These are phyloP conservation scores for Lyophyllum semitale DNA, from an alignment of 768 basidiomycete species.

Conservation along the genomic window DNA sequence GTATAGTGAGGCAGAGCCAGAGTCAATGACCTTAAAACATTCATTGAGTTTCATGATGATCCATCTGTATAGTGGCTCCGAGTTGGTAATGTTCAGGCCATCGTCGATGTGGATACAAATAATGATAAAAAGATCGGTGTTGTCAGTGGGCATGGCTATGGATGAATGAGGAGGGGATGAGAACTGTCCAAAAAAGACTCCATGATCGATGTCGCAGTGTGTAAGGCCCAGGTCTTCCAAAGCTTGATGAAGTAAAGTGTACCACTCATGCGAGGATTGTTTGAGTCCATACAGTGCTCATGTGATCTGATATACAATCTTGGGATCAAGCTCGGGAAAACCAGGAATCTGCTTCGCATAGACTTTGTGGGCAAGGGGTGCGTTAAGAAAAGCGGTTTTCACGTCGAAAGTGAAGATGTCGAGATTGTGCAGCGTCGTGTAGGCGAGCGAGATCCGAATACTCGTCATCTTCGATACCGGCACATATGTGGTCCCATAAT, in stretches of 20 bases:
- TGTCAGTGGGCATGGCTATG: constrained; percentile 15
- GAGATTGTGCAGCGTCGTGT: constrained; percentile 16
- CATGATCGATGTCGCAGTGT: constrained; percentile 25
- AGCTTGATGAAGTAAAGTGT: not conserved
- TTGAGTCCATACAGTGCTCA: constrained; percentile 3
- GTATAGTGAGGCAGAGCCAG: not conserved
- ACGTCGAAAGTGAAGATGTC: constrained; percentile 27
- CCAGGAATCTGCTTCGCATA: too few relatives aligned
- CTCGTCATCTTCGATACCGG: constrained; percentile 25
- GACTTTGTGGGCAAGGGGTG: constrained; percentile 17
- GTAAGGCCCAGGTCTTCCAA: constrained; percentile 18
- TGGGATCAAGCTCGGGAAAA: constrained; percentile 15
- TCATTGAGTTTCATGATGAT: constrained; percentile 11
- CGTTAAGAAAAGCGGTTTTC: constrained; percentile 28
- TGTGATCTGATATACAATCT: too few relatives aligned
- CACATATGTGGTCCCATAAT: constrained; percentile 36
- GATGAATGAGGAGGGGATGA: constrained; percentile 15
- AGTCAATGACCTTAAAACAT: constrained; percentile 2
- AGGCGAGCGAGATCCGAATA: constrained; percentile 19
- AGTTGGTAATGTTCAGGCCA: constrained; percentile 21
- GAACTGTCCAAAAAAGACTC: constrained; percentile 22
- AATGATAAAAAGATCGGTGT: constrained; percentile 14
- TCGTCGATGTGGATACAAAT: constrained; percentile 28
- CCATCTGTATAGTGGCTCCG: constrained; percentile 17
- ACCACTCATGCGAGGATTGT: constrained; percentile 4